Conservation (phyloP, 2,329 filamentous ascomycete genomes). For the Knoxdaviesia capensis region DNA sequence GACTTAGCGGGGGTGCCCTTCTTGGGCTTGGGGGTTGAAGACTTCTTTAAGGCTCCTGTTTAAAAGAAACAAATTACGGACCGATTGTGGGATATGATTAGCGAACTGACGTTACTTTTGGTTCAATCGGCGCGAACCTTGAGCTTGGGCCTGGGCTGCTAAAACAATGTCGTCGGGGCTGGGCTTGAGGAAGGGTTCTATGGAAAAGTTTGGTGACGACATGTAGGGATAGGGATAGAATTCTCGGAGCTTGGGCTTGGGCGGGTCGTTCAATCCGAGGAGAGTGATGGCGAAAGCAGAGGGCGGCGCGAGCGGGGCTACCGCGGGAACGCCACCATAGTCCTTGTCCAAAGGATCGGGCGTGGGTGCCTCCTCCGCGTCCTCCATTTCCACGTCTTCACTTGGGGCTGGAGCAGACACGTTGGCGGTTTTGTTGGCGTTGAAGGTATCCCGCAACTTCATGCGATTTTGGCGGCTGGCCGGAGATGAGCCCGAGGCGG, state of each 20-base stretch:
- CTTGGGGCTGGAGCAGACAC: too few species aligned
- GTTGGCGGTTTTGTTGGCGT: too few species aligned
- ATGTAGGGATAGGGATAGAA: slow-evolving; percentile 27
- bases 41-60: too few species aligned
- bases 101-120: background rate
- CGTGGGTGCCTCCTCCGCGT: background rate
- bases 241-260: slow-evolving; percentile 8
- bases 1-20: too few species aligned
- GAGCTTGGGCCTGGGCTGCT: slow-evolving; percentile 72
- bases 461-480: too few species aligned
- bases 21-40: too few species aligned
- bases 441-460: too few species aligned
- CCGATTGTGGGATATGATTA: too few species aligned
- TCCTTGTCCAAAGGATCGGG: background rate
- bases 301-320: slow-evolving; percentile 11
- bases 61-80: too few species aligned
- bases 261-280: slow-evolving; percentile 18
- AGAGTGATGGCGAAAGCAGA: slow-evolving; percentile 37
- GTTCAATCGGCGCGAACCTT: slow-evolving; percentile 44
- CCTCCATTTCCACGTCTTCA: slow-evolving; percentile 6
- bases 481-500: too few species aligned
- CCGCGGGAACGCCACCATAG: too few species aligned
- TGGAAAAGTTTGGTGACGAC: slow-evolving; percentile 24
- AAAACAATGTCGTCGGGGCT: slow-evolving; percentile 85
- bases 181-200: slow-evolving; percentile 57